Conservation (phyloP, 495 filamentous ascomycete genomes). For the Jackrogersella multiformis region DNA sequence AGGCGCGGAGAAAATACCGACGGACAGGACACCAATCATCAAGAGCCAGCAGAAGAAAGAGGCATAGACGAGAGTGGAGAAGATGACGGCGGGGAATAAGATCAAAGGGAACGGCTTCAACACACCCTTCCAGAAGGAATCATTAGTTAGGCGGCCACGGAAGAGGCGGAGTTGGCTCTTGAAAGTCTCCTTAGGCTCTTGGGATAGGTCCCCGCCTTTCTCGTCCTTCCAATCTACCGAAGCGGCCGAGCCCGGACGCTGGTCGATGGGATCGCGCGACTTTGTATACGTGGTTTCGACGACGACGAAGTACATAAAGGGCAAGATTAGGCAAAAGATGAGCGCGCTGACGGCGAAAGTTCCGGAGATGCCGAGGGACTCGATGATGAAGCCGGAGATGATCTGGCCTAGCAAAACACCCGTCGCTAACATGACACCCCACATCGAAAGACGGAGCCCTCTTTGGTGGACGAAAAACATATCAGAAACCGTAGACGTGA, state of each 20-base stretch:
- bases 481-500: constrained; percentile 68
- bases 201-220: constrained; percentile 19
- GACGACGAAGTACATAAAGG: constrained; percentile 47
- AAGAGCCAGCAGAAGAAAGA: constrained; percentile 63
- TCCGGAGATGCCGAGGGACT: constrained; percentile 44
- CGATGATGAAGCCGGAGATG: constrained; percentile 52
- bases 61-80: constrained; percentile 55
- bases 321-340: constrained; percentile 45
- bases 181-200: constrained; percentile 41
- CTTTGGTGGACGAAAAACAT: constrained; percentile 63
- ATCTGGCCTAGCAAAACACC: constrained; percentile 50
- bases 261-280: constrained; percentile 26
- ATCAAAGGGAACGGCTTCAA: constrained; percentile 53
- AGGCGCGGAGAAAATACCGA: constrained; percentile 69
- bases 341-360: constrained; percentile 47
- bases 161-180: constrained; percentile 42
- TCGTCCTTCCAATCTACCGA: constrained; percentile 21
- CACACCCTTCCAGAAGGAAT: constrained; percentile 41
- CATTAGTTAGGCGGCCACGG: constrained; percentile 36
- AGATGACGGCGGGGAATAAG: constrained; percentile 54
- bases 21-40: constrained; percentile 71
- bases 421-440: constrained; percentile 37
- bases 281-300: constrained; percentile 48
- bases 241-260: no score
- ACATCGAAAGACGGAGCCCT: constrained; percentile 35